Evolutionary conservation across 163 green algal genomes (phyloP), one percentile per base, ranked within the genome.

Genomic region (Scenedesmus sp.): DNA sequence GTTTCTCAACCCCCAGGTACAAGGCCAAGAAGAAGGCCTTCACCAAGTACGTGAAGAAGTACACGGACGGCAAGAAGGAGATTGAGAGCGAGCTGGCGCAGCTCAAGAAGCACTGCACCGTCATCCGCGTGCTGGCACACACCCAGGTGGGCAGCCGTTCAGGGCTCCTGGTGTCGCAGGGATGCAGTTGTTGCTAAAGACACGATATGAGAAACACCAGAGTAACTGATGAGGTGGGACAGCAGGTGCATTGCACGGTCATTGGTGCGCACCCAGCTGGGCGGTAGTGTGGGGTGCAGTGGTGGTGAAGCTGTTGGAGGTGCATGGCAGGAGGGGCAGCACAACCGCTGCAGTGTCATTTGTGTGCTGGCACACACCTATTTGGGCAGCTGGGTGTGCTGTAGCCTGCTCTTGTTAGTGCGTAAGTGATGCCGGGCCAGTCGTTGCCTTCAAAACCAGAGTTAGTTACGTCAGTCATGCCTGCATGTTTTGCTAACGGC

Each of bases 21-120:
- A 99, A 99, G 96, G 95, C 95, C 93, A 99, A 99, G 98, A 99
- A 99, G 96, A 99, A 99, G 96, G 98, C 98, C 16, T 99, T 99
- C 96, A 98, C 95, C 94, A 98, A 99, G 95, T 99, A 99, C 92
- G 96, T 95, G 49, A 98, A 98, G 95, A 99, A 99, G 96, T 99
- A 99, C 95, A 92, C 94, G 13, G 98, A 99, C 88, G 98, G 97
- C 92, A 97, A 98, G 95, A 98, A 99, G 94, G 88, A 94, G 83
- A 97, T 99, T 87, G 95, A 99, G 90, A 95, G 95, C 18, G 95
- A 99, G 93, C 94, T 99, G 91, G 97, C 97, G 79, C 61, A 96
- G 91, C 94, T 99, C 81, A 99, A 99, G 96, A 99, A 99, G 97
- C 96, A 99, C 94, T 98, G 94, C 94, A 91, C 82, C 83, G 95